A percentile compares a stretch with the other conserved stretches of the same genome.
Conservation (phyloP, 164 flowering plant genomes). For the Stephania yunnanensis region DNA sequence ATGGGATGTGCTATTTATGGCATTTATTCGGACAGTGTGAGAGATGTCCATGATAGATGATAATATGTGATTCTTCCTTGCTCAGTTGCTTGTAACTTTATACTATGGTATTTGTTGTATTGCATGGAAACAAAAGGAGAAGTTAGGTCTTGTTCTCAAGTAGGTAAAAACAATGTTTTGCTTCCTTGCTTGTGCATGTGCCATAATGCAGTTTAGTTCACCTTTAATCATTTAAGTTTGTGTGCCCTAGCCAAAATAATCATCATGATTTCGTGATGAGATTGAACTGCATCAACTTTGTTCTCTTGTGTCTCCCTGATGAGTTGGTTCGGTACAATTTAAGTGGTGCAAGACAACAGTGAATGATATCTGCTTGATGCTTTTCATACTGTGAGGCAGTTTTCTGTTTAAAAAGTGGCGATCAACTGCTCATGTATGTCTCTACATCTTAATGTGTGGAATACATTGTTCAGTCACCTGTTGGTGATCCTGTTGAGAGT, state of each 20-base stretch:
- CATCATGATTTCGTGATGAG: not conserved
- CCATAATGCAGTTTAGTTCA: not conserved
- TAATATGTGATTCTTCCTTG: not conserved
- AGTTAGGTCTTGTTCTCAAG: no score
- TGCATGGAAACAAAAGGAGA: not conserved
- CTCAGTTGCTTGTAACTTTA: not conserved
- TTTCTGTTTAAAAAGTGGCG: not conserved
- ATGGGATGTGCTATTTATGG: not conserved
- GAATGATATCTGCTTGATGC: not conserved
- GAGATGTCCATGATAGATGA: not conserved
- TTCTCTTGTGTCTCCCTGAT: not conserved
- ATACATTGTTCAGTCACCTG: not conserved
- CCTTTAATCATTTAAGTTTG: not conserved
- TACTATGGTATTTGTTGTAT: not conserved
- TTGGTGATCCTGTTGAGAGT: no score
- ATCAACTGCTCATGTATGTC: not conserved
- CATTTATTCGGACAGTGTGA: not conserved
- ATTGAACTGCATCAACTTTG: not conserved
- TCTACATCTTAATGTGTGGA: not conserved
- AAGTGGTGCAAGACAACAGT: not conserved
- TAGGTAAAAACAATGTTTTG: not conserved
- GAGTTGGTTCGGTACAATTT: not conserved
- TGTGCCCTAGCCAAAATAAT: not conserved
- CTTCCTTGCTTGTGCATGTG: not conserved
- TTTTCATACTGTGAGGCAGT: not conserved